A percentile compares a stretch with the other conserved stretches of the same genome.
These are phyloP conservation scores for Saraca asoca DNA, from an alignment of 331 rosid genomes.

Conservation along the genomic window DNA sequence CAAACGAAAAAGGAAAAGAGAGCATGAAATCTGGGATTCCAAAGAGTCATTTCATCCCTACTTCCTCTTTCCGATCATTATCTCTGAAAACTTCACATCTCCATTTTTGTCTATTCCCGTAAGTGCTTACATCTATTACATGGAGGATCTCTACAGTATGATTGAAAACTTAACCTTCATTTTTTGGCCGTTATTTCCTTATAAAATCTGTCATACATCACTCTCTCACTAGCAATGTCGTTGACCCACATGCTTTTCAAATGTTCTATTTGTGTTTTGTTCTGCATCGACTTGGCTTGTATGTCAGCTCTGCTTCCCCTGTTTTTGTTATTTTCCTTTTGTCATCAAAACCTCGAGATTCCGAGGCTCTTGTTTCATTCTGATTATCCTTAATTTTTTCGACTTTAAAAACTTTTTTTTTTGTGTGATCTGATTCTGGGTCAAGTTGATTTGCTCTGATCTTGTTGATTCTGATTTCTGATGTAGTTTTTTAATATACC, in stretches of 20 bases:
- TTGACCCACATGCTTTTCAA: slow-evolving; percentile 32
- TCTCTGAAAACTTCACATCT: slow-evolving; percentile 16
- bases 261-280: neutral
- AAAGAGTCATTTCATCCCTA: slow-evolving; percentile 11
- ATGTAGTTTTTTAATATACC: neutral
- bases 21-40: slow-evolving; percentile 11
- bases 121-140: slow-evolving; percentile 25
- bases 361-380: neutral
- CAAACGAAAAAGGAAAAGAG: slow-evolving; percentile 30
- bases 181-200: slow-evolving; percentile 4
- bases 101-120: slow-evolving; percentile 26
- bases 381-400: neutral
- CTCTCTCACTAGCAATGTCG: slow-evolving; percentile 44
- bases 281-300: slow-evolving; percentile 7
- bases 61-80: slow-evolving; percentile 13
- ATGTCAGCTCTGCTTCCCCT: neutral
- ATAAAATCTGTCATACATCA: slow-evolving; percentile 15
- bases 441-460: slow-evolving; percentile 8
- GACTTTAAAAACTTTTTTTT: too few relatives aligned
- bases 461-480: neutral
- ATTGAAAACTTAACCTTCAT: neutral
- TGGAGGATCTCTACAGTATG: neutral
- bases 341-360: neutral
- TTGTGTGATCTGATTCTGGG: slow-evolving; percentile 15
- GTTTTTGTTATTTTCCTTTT: neutral